These are phyloP conservation scores for Scytalidium sp. DNA, from an alignment of 2,329 filamentous ascomycete species.

Conservation along the genomic window DNA sequence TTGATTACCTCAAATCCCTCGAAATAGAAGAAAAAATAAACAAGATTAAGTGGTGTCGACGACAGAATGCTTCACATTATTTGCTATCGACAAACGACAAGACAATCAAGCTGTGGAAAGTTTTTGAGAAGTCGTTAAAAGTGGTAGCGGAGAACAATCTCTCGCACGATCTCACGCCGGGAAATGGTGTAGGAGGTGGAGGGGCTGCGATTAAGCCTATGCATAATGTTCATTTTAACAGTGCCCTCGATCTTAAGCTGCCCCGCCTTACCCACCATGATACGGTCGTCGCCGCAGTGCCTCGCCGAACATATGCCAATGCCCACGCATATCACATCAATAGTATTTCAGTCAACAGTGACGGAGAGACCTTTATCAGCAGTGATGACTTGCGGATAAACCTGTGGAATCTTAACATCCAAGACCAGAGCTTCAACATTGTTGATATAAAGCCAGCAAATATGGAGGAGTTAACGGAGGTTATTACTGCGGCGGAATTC, in stretches of 20 bases:
- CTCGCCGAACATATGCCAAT: conserved; percentile 94
- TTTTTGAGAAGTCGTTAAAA: conserved; percentile 98
- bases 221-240: conserved; percentile 73
- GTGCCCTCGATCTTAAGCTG: conserved; percentile 80
- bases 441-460: conserved; percentile 99
- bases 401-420: conserved; percentile 98
- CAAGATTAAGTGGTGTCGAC: conserved; percentile 99
- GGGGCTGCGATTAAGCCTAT: conserved; percentile 74
- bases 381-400: conserved; percentile 98
- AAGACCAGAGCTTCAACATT: conserved; percentile 99
- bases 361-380: conserved; percentile 98
- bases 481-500: conserved; percentile 97
- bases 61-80: conserved; percentile 98
- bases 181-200: conserved; percentile 62
- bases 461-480: conserved; percentile 98
- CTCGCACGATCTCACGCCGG: conserved; percentile 86
- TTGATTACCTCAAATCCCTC: conserved; percentile 97
- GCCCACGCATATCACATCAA: conserved; percentile 99
- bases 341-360: conserved; percentile 99
- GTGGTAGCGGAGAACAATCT: conserved; percentile 99
- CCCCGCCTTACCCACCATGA: conserved; percentile 97
- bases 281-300: conserved; percentile 94
- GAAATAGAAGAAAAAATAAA: conserved; percentile 99
- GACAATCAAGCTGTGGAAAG: conserved; percentile 99
- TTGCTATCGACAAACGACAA: conserved; percentile 98